Conservation (phyloP, 2,329 filamentous ascomycete species). For the Aschersonia sp. region DNA sequence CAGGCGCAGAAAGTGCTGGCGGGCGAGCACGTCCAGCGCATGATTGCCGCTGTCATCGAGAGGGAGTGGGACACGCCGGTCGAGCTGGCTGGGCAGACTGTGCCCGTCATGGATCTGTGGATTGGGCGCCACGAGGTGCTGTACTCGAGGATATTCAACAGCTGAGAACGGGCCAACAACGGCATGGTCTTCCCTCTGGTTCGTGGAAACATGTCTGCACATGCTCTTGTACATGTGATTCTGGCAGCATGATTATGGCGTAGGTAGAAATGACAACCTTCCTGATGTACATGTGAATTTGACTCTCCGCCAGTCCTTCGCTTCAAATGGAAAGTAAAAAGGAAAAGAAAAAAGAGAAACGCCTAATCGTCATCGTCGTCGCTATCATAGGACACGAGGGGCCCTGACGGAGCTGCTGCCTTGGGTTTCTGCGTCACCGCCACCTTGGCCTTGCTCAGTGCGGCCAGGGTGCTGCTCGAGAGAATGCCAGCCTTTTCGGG, state of each 20-base stretch:
- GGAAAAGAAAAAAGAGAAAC: not conserved
- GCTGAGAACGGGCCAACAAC: slow-evolving; percentile 25
- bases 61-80: slow-evolving; percentile 43
- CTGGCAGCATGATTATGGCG: too few species aligned
- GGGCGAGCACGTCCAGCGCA: slow-evolving; percentile 37
- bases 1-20: slow-evolving; percentile 64
- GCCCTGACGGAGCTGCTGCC: slow-evolving; percentile 41
- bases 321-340: slow-evolving; percentile 4
- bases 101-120: slow-evolving; percentile 72
- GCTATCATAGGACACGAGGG: slow-evolving; percentile 79
- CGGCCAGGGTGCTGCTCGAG: slow-evolving; percentile 67
- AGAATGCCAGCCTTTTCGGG: slow-evolving; percentile 51
- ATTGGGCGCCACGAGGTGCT: slow-evolving; percentile 68
- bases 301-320: too few species aligned
- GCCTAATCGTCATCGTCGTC: slow-evolving; percentile 53
- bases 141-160: slow-evolving; percentile 80
- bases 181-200: too few species aligned
- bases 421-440: slow-evolving; percentile 40
- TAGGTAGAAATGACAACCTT: not conserved
- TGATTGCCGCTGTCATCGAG: slow-evolving; percentile 43
- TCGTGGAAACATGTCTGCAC: too few species aligned
- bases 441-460: slow-evolving; percentile 47
- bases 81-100: slow-evolving; percentile 57
- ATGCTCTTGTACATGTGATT: too few species aligned
- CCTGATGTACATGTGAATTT: too few species aligned